These are phyloP conservation scores for Kodamaea nitidulidarum DNA, from an alignment of 805 yeast species.

Conservation along the genomic window DNA sequence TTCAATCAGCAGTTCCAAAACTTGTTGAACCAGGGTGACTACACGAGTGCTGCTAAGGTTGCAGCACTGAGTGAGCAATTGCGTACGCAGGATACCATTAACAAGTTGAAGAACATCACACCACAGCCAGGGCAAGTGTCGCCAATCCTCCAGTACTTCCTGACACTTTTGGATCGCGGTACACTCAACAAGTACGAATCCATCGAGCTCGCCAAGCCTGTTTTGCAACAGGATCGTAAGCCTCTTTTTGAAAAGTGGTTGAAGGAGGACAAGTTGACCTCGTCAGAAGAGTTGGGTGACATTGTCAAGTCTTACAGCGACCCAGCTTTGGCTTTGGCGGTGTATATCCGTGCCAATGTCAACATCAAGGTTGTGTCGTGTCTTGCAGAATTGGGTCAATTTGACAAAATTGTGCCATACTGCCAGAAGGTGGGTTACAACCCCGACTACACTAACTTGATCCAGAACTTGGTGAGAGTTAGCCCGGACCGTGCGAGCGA, in stretches of 20 bases:
- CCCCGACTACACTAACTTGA: slow-evolving; percentile 85
- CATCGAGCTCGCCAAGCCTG: slow-evolving; percentile 91
- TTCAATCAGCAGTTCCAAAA: slow-evolving; percentile 90
- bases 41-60: slow-evolving; percentile 88
- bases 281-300: slow-evolving; percentile 97
- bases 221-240: slow-evolving; percentile 89
- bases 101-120: slow-evolving; percentile 84
- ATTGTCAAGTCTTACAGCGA: slow-evolving; percentile 81
- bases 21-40: slow-evolving; percentile 79
- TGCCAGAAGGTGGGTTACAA: slow-evolving; percentile 83
- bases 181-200: slow-evolving; percentile 91
- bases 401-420: slow-evolving; percentile 91
- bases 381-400: slow-evolving; percentile 93
- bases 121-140: slow-evolving; percentile 93
- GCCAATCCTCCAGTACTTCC: slow-evolving; percentile 89
- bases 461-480: slow-evolving; percentile 85
- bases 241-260: slow-evolving; percentile 95
- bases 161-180: slow-evolving; percentile 88
- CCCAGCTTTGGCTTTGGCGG: slow-evolving; percentile 80
- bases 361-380: slow-evolving; percentile 88
- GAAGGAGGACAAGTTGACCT: slow-evolving; percentile 88
- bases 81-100: slow-evolving; percentile 91
- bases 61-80: slow-evolving; percentile 93
- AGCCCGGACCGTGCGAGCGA: slow-evolving; percentile 98
- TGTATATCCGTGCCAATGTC: slow-evolving; percentile 76